phyloP scores from a whole-genome alignment of 1,284 basidiomycete species.

The Austroboletus olivaceoglutinosus region DNA sequence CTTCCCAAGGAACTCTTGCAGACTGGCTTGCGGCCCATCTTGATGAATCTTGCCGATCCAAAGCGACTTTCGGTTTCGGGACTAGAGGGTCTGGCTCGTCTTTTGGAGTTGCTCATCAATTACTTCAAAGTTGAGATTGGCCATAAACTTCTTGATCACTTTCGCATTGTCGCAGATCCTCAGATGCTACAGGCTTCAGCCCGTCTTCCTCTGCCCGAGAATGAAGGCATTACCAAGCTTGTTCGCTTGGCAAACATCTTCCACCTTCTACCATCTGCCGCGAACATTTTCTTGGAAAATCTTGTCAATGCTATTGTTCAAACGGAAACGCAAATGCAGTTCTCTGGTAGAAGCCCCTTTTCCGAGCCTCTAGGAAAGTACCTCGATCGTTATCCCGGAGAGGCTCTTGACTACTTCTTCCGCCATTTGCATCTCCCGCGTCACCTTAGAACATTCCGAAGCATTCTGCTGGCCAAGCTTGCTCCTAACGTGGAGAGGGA shows the following conservation, averaged over 20 bases:
- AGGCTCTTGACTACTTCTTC: constrained; percentile 86
- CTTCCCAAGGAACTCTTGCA: constrained; percentile 96
- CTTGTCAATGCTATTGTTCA: constrained; percentile 90
- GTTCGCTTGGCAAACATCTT: constrained; percentile 96
- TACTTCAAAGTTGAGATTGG: constrained; percentile 99
- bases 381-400: constrained; percentile 85
- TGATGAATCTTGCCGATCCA: constrained; percentile 98
- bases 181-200: constrained; percentile 82
- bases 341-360: constrained; percentile 88
- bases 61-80: constrained; percentile 94
- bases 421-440: constrained; percentile 72
- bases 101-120: constrained; percentile 93
- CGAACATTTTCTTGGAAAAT: constrained; percentile 88
- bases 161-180: constrained; percentile 84
- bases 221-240: constrained; percentile 90
- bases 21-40: constrained; percentile 90
- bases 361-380: constrained; percentile 92
- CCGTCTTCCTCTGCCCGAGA: constrained; percentile 78
- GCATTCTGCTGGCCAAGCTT: constrained; percentile 73
- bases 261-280: constrained; percentile 90
- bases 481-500: constrained; percentile 78
- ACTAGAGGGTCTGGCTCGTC: constrained; percentile 91
- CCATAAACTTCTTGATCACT: constrained; percentile 95
- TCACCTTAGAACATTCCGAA: constrained; percentile 78
- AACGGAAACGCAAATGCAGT: constrained; percentile 89